phyloP scores from a whole-genome alignment of 2,329 filamentous ascomycete genomes.

The Penicillium nordicum region DNA sequence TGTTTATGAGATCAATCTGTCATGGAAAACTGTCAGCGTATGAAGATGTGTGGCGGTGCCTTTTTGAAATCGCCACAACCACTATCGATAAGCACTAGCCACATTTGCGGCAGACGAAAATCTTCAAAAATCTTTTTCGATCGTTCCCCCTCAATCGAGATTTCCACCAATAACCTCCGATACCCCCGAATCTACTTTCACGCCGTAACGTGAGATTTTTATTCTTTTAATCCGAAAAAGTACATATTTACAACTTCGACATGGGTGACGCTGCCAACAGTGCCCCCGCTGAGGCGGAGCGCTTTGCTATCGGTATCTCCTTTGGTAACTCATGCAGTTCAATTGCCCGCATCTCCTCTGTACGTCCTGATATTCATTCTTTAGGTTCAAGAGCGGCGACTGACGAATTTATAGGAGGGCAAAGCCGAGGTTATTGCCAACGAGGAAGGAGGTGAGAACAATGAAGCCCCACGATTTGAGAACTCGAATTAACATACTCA shows the following conservation, averaged over 20 bases:
- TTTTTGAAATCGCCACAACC: constrained; percentile 23
- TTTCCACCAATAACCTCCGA: constrained; percentile 19
- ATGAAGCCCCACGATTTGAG: constrained; percentile 5
- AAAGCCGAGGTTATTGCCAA: constrained; percentile 98
- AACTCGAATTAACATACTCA: constrained; percentile 37
- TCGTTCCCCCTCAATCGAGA: constrained; percentile 22
- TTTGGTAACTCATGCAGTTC: constrained; percentile 99
- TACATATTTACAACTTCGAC: constrained; percentile 19
- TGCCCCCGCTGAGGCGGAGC: constrained; percentile 47
- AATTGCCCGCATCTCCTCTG: constrained; percentile 77
- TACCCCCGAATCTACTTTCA: constrained; percentile 16
- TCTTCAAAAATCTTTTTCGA: constrained; percentile 37
- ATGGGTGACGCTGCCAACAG: constrained; percentile 56
- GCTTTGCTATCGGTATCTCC: constrained; percentile 83
- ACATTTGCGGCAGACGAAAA: constrained; percentile 30
- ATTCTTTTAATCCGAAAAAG: constrained; percentile 11
- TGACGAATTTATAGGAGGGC: constrained; percentile 60
- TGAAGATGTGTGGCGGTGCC: background rate
- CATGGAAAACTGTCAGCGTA: too few species aligned
- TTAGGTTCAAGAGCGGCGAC: background rate
- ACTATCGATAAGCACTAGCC: constrained; percentile 38
- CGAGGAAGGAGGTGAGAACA: constrained; percentile 80
- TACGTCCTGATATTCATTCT: constrained; percentile 34
- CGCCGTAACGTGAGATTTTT: constrained; percentile 14
- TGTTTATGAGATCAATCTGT: background rate